phyloP scores from a whole-genome alignment of 2,329 filamentous ascomycete species.

The Colletotrichum trifolii region DNA sequence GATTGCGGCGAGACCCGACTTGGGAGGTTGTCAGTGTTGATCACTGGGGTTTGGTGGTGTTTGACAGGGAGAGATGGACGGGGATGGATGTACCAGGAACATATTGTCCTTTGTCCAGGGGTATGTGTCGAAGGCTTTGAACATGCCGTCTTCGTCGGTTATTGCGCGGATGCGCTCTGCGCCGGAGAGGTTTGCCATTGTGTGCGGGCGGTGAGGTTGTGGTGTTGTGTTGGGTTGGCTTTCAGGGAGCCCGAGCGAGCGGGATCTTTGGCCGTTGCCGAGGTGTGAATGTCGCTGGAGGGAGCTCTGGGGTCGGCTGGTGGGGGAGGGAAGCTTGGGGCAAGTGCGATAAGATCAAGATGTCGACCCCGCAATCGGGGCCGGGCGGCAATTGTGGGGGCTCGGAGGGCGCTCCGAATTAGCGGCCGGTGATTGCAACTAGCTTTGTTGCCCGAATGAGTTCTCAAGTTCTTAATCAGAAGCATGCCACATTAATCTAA shows the following conservation, averaged over 20 bases:
- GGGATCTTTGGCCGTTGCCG: not conserved
- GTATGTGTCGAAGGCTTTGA: slow-evolving; percentile 72
- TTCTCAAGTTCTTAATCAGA: no score
- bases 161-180: slow-evolving; percentile 53
- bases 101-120: slow-evolving; percentile 75
- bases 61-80: not conserved
- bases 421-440: not conserved
- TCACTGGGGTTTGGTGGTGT: not conserved
- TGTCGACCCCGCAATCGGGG: slow-evolving; percentile 4
- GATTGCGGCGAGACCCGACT: slow-evolving; percentile 73
- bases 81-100: slow-evolving; percentile 65
- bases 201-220: not conserved
- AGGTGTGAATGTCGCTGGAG: slow-evolving; percentile 15
- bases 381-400: slow-evolving; percentile 4
- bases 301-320: slow-evolving; percentile 4
- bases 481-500: no score
- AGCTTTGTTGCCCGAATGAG: no score
- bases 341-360: slow-evolving; percentile 15
- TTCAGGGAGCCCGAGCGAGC: not conserved
- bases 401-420: not conserved
- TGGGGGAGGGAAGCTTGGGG: slow-evolving; percentile 12
- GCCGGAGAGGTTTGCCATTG: slow-evolving; percentile 42
- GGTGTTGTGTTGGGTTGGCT: not conserved
- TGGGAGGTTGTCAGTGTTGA: not conserved
- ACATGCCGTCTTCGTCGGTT: slow-evolving; percentile 57